phyloP scores from a whole-genome alignment of 2,329 filamentous ascomycete genomes.

The Colletotrichum lindemuthianum region DNA sequence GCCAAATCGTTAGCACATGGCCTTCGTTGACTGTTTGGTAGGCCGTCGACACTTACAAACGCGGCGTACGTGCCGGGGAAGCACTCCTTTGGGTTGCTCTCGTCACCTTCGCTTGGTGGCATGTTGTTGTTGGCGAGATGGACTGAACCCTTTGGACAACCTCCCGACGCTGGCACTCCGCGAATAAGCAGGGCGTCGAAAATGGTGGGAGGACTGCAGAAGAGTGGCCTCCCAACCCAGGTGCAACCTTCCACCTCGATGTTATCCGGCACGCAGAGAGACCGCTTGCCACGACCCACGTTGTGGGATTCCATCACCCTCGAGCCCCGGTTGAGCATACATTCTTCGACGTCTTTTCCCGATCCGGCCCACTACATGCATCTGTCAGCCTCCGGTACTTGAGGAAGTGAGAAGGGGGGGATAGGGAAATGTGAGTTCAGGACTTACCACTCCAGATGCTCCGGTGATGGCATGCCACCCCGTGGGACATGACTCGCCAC shows the following conservation, averaged over 20 bases:
- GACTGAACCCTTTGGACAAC: neutral
- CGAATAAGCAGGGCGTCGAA: neutral
- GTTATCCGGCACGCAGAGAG: slow-evolving; percentile 1
- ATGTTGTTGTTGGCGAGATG: slow-evolving; percentile 6
- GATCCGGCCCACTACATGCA: neutral
- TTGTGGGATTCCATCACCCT: neutral
- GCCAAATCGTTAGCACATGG: neutral
- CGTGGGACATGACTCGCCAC: neutral
- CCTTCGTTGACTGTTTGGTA: neutral
- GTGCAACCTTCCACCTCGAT: slow-evolving; percentile 7
- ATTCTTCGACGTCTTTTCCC: neutral
- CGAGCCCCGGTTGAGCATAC: slow-evolving; percentile 1
- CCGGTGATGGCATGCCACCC: neutral
- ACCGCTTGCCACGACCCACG: neutral
- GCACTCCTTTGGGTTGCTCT: neutral
- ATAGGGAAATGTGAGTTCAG: neutral
- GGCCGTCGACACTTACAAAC: neutral
- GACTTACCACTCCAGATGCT: neutral
- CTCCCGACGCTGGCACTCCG: neutral
- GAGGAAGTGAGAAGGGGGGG: neutral
- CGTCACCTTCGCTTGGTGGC: neutral
- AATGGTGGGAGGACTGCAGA: neutral
- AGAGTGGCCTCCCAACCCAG: neutral
- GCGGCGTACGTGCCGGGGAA: neutral
- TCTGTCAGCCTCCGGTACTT: neutral